Evolutionary conservation across 352 stramenopile species (phyloP), one percentile per base, ranked within the genome.

Genomic region (Pythium aristosporum): DNA sequence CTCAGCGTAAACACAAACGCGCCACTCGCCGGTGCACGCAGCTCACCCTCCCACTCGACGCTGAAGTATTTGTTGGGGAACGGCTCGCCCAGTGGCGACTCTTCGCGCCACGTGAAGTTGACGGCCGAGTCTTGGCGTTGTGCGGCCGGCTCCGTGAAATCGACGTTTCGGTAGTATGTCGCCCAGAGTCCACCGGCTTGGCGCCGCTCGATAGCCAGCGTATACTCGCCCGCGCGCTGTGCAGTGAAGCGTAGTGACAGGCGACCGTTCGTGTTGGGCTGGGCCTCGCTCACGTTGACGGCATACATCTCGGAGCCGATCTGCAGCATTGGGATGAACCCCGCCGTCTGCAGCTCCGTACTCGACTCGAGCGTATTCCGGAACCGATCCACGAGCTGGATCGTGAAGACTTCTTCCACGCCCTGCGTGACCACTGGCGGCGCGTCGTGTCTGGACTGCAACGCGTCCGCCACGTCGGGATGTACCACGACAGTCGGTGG

Each of bases 341-440:
- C 85, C 0, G 71, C 36, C 5, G 63, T 65, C 16, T 68, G 58
- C 11, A 96, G 51, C 47, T 92, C 84, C 1, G 82, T 91, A 34
- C 74, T 91, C 0, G 71, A 88, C 30, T 96, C 85, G 10, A 99
- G 75, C 34, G 76, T 71, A 70, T 99, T 99, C 7, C 85, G 80
- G 63, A 98, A 99, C 4, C 73, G 68, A 69, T 99, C 96, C 34
- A 94, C 86, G 15, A 88, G 76, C 61, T 98, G 87, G 3, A 99
- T 71, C 11, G 70, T 77, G 68, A 98, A 98, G 32, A 58, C 65
- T 92, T 86, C 21, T 62, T 47, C 2, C 81, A 72, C 20, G 67
- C 94, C 82, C 81, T 94, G 86, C 0, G 82, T 91, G 0, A 94
- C 92, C 28, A 97, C 76, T 8, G 82, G 55, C 8, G 81, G 78